Base-by-base conservation (phyloP, 768 basidiomycete species). In the Baorangia bicolor region DNA sequence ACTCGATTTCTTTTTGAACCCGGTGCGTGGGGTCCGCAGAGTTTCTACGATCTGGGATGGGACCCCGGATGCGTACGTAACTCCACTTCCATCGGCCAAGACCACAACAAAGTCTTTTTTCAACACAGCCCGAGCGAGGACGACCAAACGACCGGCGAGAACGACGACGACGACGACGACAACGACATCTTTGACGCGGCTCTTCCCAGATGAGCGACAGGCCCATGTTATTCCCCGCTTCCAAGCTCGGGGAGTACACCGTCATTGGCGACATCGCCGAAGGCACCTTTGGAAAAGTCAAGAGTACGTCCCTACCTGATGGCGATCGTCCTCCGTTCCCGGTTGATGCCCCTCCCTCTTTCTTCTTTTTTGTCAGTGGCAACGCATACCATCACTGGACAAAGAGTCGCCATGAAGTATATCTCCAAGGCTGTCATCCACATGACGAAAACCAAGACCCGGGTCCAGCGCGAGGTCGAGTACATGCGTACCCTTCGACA, bases 241-340 rank as follows among this genome's bases (percentile, higher is more conserved):
- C 86, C 16, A 88, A 87, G 76, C 85, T 97, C 31, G 94, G 96
- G 42, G 90, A 95, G 76, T 98, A 98, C 74, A 89, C 83, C 39
- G 85, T 98, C 55, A 82, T 88, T 51, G 74, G 84, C 54, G 94
- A 95, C 61, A 89, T 98, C 56, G 96, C 95, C 20, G 94, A 95
- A 61, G 97, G 97, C 4, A 96, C 93, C 12, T 99, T 98, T 77
- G 97, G 96, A 52, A 98, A 97, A 75, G 97, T 99, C 70, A 98
- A 98, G 81, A 92, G 96, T 97, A 73, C 72, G 93, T 84, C 23
- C 21, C 18, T 23, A 18, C 31, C 46, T 44, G 21, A 55, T 52
- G 35, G 51, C 49, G 60, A 70, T 65, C 64, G 43, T 12, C 51
- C 37, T 23, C 10, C 18, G 41, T 45, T 35, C 53, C 53, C 41